phyloP scores from a whole-genome alignment of 2,329 filamentous ascomycete genomes.

The Thelonectria rubi region DNA sequence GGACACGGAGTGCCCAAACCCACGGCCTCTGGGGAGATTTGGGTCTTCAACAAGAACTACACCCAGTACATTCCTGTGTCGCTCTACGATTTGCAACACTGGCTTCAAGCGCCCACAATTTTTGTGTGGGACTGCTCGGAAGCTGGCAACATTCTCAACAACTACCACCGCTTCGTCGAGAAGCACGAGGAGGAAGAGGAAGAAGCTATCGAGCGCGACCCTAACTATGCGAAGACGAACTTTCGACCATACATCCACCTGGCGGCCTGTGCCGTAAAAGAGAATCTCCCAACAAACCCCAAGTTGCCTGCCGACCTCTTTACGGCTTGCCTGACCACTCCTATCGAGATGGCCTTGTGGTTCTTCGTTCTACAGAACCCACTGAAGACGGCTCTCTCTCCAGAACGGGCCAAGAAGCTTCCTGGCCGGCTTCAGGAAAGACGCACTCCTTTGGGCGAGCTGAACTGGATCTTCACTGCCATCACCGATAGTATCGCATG shows the following conservation, averaged over 20 bases:
- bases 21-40: conserved; percentile 94
- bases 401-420: conserved; percentile 87
- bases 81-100: conserved; percentile 92
- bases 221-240: conserved; percentile 81
- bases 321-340: conserved; percentile 93
- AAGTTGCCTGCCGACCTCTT: conserved; percentile 94
- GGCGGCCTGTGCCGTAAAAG: conserved; percentile 88
- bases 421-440: conserved; percentile 92
- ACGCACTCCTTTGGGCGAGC: conserved; percentile 89
- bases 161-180: conserved; percentile 93
- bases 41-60: conserved; percentile 99
- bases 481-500: conserved; percentile 99
- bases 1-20: conserved; percentile 97
- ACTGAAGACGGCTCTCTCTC: conserved; percentile 70
- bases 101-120: conserved; percentile 93
- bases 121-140: conserved; percentile 99
- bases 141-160: conserved; percentile 92
- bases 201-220: conserved; percentile 78
- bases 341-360: conserved; percentile 95
- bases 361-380: conserved; percentile 97
- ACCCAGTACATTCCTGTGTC: conserved; percentile 99
- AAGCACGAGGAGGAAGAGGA: conserved; percentile 93
- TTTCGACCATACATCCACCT: conserved; percentile 82
- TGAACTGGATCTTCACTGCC: conserved; percentile 99
- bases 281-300: conserved; percentile 94